Percentiles rank a stretch among this genome's conserved stretches.
Evolutionary conservation across 257 asterid species (phyloP).

Genomic region (Fraxinus americana): DNA sequence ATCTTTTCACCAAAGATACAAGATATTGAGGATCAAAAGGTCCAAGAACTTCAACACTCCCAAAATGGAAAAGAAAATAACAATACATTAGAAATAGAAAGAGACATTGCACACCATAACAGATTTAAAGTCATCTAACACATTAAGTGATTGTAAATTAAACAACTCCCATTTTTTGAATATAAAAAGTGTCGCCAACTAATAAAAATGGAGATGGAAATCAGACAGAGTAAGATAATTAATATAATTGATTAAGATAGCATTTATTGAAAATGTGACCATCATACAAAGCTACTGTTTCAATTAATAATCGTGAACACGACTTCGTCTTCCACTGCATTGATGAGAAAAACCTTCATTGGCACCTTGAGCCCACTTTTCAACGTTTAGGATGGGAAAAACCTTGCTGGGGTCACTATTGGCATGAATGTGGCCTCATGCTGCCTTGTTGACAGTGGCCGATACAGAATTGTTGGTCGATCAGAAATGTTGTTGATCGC

Average conservation of each 20-base stretch:
- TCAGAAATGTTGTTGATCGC: no score
- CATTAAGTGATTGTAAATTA: not conserved
- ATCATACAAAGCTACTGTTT: constrained; percentile 16
- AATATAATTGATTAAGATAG: constrained; percentile 25
- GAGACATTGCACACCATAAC: no score
- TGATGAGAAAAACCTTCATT: not conserved
- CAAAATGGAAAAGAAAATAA: no score
- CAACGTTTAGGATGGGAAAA: no score
- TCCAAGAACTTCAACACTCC: not conserved
- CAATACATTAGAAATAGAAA: no score
- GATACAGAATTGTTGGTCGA: no score
- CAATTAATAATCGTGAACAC: constrained; percentile 14
- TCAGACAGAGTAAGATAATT: constrained; percentile 15
- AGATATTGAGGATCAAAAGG: not conserved
- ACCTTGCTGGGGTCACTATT: no score
- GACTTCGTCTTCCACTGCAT: not conserved
- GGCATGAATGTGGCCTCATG: no score
- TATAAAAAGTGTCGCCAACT: not conserved
- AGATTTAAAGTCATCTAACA: not conserved
- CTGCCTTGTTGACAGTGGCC: no score
- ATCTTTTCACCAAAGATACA: not conserved
- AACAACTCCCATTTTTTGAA: not conserved
- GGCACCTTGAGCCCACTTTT: no score
- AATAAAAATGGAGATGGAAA: not conserved
- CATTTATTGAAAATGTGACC: constrained; percentile 45